Conservation (phyloP, 2,329 filamentous ascomycete species). For the Tothia fuscella region DNA sequence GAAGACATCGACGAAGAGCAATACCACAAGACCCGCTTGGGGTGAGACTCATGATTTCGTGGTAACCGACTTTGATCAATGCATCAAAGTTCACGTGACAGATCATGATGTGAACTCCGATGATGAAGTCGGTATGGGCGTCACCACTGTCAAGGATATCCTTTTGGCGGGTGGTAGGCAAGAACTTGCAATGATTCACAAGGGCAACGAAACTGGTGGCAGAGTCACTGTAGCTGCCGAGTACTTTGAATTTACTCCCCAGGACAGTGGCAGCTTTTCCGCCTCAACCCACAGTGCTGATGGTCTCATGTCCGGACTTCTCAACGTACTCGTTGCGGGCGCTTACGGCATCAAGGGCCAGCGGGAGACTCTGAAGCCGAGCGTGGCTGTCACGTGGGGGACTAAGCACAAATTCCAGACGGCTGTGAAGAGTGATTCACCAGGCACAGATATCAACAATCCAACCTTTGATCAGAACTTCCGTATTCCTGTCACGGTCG, state of each 20-base stretch:
- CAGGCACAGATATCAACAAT: constrained; percentile 37
- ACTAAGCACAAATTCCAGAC: constrained; percentile 29
- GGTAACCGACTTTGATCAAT: constrained; percentile 34
- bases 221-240: constrained; percentile 27
- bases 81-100: constrained; percentile 29
- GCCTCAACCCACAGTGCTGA: constrained; percentile 17
- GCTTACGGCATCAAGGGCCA: constrained; percentile 31
- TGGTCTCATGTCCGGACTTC: constrained; percentile 28
- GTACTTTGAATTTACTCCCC: constrained; percentile 31
- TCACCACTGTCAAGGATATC: constrained; percentile 30
- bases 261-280: constrained; percentile 22
- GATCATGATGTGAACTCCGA: constrained; percentile 33
- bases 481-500: constrained; percentile 29
- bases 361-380: constrained; percentile 34
- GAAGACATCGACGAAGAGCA: constrained; percentile 32
- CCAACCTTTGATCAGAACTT: constrained; percentile 37
- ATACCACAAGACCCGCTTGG: constrained; percentile 33
- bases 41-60: constrained; percentile 39
- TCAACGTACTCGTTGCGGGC: constrained; percentile 33
- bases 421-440: constrained; percentile 30
- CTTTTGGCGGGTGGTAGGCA: constrained; percentile 31
- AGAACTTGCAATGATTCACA: constrained; percentile 27
- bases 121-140: constrained; percentile 33
- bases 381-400: constrained; percentile 34
- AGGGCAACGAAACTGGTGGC: constrained; percentile 26